A percentile compares a stretch with the other conserved stretches of the same genome.
Evolutionary conservation across 2,329 filamentous ascomycete species (phyloP).

Genomic region (Magnaporthiopsis rhizophila): DNA sequence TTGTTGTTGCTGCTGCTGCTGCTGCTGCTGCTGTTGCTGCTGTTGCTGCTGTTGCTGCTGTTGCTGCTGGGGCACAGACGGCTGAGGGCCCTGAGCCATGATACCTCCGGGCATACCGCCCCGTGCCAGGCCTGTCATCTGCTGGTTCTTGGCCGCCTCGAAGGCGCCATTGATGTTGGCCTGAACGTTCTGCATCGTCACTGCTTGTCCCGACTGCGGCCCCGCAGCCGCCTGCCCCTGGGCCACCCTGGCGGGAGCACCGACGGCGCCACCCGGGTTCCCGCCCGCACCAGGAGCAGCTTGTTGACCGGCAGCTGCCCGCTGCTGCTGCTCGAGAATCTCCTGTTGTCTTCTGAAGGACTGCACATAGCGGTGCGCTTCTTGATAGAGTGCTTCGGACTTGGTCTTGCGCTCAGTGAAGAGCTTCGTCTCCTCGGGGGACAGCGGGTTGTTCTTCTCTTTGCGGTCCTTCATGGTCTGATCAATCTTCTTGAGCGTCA

Average conservation of each 20-base stretch:
- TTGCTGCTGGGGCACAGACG: slow-evolving; percentile 7
- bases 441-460: slow-evolving; percentile 33
- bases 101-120: slow-evolving; percentile 18
- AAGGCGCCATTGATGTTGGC: slow-evolving; percentile 35
- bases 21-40: too few species aligned
- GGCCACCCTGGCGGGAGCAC: slow-evolving; percentile 8
- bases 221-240: slow-evolving; percentile 1
- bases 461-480: slow-evolving; percentile 32
- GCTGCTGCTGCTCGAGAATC: slow-evolving; percentile 19
- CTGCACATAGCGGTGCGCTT: slow-evolving; percentile 41
- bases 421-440: slow-evolving; percentile 38
- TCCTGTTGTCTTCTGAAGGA: slow-evolving; percentile 38
- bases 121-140: slow-evolving; percentile 18
- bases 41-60: slow-evolving; percentile 16
- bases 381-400: slow-evolving; percentile 34
- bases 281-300: slow-evolving; percentile 1
- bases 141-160: slow-evolving; percentile 38
- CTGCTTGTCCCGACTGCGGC: slow-evolving; percentile 11
- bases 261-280: slow-evolving; percentile 2
- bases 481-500: slow-evolving; percentile 34
- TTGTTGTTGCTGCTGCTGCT: too few species aligned
- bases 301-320: slow-evolving; percentile 12
- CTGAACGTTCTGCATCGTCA: slow-evolving; percentile 23
- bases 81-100: background rate
- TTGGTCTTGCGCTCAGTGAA: slow-evolving; percentile 35